Evolutionary conservation across 495 filamentous ascomycete species (phyloP), one percentile per base, ranked within the genome.

Genomic region (Hypoxylon rickii): DNA sequence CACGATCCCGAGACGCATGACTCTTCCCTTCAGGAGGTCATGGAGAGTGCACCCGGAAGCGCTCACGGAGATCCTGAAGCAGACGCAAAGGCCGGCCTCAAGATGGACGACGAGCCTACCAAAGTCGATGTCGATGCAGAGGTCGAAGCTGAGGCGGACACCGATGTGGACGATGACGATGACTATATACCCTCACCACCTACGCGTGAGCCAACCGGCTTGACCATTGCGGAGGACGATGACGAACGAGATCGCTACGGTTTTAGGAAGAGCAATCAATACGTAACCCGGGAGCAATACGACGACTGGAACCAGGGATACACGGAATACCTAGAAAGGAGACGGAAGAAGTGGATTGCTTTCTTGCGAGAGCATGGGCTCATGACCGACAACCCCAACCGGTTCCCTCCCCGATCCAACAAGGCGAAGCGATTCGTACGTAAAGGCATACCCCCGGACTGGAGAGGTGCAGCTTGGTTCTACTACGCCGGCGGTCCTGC

Each of bases 371-470:
- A 93, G 60, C 83, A 88, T 64, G 86, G 86, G 2, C 76, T 97
- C 20, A 76, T 84, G 54, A 86, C 83, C 3, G 80, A 83, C n/a
- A 72, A 83, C 16, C 92, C 94, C 1, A 79, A 80, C 24, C 76
- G 79, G 3, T 97, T 97, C 56, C 94, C 94, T 0, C 81, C 86
- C 0, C 88, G 84, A 48, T 90, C 86, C 11, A 76, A 81, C 33
- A 95, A 93, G 64, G 81, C 92, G 21, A 96, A 96, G 73, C 81
- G 91, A 10, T 96, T 89, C 65, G 82, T 96, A 21, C 85, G 93
- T 26, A 98, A 98, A 70, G 94, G 94, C n/a, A 91, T 97, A 18
- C 94, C 94, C 1, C 87, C 92, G 1, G 90, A 96, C 51, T 92
- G 89, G 83, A 82, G 94, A 62, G 94, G 94, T 8, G 86, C 88